phyloP scores from a whole-genome alignment of 495 filamentous ascomycete genomes.

The Aspergillus asperescens region DNA sequence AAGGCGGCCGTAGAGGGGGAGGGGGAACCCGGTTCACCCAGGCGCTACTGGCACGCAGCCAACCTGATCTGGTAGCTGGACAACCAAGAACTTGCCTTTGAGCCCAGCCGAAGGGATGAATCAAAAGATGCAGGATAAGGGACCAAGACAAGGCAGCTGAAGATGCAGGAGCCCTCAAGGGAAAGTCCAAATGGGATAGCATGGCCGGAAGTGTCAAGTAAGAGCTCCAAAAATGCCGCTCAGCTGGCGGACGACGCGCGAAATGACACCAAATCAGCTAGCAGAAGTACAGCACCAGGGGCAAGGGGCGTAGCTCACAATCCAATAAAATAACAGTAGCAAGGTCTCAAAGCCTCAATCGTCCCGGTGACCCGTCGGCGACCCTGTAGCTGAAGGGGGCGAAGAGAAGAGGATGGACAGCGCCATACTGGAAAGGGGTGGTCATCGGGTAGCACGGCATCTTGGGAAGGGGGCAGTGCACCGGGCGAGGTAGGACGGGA shows the following conservation, averaged over 20 bases:
- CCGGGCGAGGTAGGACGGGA: background rate
- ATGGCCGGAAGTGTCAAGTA: background rate
- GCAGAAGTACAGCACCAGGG: background rate
- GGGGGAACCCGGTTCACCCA: background rate
- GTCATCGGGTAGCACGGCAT: constrained; percentile 14
- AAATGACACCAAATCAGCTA: no score
- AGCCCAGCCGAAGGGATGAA: background rate
- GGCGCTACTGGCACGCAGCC: background rate
- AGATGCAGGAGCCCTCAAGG: background rate
- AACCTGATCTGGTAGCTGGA: background rate
- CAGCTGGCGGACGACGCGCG: background rate
- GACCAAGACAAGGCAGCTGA: background rate
- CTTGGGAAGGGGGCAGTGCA: constrained; percentile 14
- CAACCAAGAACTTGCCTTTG: background rate
- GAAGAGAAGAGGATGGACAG: background rate
- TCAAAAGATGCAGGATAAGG: background rate
- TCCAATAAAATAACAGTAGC: constrained; percentile 9
- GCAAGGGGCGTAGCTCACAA: background rate
- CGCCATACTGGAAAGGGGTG: constrained; percentile 11
- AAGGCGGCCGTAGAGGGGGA: background rate
- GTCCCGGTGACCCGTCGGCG: constrained; percentile 10
- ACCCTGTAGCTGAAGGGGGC: constrained; percentile 14
- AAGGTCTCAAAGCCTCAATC: constrained; percentile 4
- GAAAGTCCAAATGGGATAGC: background rate
- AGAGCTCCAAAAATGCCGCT: background rate